A percentile compares a stretch with the other conserved stretches of the same genome.
Evolutionary conservation across 495 filamentous ascomycete genomes (phyloP).

Genomic region (Cercophora newfieldiana): DNA sequence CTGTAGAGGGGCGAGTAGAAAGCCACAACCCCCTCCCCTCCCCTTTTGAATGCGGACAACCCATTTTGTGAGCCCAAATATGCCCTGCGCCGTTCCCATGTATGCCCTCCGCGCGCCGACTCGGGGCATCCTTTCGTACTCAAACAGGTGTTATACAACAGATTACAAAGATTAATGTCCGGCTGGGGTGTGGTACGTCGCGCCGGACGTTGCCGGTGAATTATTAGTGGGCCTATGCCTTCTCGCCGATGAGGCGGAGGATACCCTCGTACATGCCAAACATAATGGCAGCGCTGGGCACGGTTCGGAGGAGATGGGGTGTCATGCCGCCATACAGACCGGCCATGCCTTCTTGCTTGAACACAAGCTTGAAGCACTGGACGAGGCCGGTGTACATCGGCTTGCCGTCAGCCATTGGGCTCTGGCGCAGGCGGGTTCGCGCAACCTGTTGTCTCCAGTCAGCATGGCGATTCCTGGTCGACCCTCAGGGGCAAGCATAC

Average conservation of each 20-base stretch:
- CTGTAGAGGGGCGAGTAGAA: neutral
- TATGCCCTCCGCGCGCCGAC: neutral
- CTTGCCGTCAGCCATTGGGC: constrained; percentile 68
- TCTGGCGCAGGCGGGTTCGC: constrained; percentile 77
- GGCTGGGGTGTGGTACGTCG: neutral
- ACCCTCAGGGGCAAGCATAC: constrained; percentile 41
- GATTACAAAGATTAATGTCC: neutral
- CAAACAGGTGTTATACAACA: constrained; percentile 9
- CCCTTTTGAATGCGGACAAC: neutral
- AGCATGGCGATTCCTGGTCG: neutral
- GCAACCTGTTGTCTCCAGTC: constrained; percentile 57
- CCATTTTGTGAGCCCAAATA: neutral
- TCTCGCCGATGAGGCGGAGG: constrained; percentile 52
- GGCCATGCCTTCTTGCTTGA: constrained; percentile 79
- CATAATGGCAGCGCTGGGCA: constrained; percentile 87
- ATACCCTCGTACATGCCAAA: constrained; percentile 90
- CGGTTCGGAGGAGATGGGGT: constrained; percentile 81
- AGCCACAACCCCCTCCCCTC: neutral
- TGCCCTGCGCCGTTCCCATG: neutral
- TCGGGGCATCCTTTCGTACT: neutral
- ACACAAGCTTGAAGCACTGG: constrained; percentile 79
- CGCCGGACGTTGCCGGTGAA: neutral
- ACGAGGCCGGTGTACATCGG: constrained; percentile 80
- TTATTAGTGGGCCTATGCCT: neutral
- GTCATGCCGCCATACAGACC: constrained; percentile 84